Base-by-base conservation (phyloP, 2,329 filamentous ascomycete genomes). In the Paraphaeosphaeria sporulosa region DNA sequence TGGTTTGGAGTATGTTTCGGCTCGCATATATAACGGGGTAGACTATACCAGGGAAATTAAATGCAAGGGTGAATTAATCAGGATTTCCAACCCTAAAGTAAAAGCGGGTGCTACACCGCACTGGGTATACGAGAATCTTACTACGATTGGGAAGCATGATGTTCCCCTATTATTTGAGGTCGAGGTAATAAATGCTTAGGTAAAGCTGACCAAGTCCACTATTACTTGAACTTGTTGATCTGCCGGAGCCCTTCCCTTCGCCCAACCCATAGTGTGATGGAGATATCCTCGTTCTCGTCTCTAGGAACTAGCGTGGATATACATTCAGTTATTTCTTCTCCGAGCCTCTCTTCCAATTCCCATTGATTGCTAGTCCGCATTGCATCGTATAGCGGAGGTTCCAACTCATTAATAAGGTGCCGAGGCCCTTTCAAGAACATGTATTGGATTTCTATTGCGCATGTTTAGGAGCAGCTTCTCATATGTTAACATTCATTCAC, bases 351-450 rank as follows among this genome's bases (percentile, higher is more conserved):
- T 43, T 55, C 51, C 51, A 19, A 23, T 36, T 42, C 23, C 51
- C 34, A 55, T 36, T 55, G 51, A 17, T 55, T 55, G 51, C 51
- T 55, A 44, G n/a, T 46, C 36, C 38, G 51, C 8, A 55, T 46
- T 25, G 51, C 51, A 21, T 42, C 19, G 32, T 19, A 43, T 21
- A 55, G 40, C 6, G 38, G 36, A 8, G n/a, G 8, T 19, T 27
- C 36, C 32, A 55, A 55, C 4, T n/a, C 17, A n/a, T 4, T 27
- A 23, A 55, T 46, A 7, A 42, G 32, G 34, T 27, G n/a, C n/a
- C 38, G n/a, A 7, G 51, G 51, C 23, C n/a, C 23, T 42, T 55
- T 43, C 40, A 34, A 55, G 30, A 23, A 55, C 30, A 42, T 55
- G 36, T 44, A 44, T 34, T 55, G n/a, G 23, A 55, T 55, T 23